Conservation (phyloP, 768 basidiomycete species). For the Boletus subcaerulescens region DNA sequence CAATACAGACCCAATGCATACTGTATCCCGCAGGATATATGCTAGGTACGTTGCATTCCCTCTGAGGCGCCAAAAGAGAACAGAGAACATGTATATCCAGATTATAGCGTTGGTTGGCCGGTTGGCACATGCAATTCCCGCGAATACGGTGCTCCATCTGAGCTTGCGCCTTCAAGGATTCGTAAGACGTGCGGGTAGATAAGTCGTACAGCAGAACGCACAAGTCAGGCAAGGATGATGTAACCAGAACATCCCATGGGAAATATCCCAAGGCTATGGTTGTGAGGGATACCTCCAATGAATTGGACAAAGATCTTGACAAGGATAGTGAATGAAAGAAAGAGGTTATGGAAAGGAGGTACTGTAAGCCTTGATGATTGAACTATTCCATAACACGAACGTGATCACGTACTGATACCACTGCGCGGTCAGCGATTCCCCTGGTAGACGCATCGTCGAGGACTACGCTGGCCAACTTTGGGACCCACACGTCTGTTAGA, state of each 20-base stretch:
- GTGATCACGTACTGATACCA: conserved; percentile 57
- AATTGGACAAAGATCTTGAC: conserved; percentile 89
- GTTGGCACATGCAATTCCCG: conserved; percentile 74
- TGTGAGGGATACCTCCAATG: conserved; percentile 84
- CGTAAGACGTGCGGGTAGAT: conserved; percentile 23
- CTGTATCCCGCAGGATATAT: conserved; percentile 38
- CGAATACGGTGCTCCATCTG: conserved; percentile 47
- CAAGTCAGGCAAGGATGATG: conserved; percentile 23
- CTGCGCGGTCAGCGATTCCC: conserved; percentile 27
- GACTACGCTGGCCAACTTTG: conserved; percentile 53
- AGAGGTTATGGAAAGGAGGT: conserved; percentile 77
- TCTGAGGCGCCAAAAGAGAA: conserved; percentile 55
- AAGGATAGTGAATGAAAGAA: conserved; percentile 85
- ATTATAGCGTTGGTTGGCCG: conserved; percentile 88
- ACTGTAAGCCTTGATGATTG: conserved; percentile 39
- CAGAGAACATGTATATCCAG: conserved; percentile 70
- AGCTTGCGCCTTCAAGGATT: conserved; percentile 33
- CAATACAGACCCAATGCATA: conserved; percentile 44
- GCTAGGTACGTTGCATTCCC: conserved; percentile 29
- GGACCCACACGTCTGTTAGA: conserved; percentile 73
- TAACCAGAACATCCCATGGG: conserved; percentile 57
- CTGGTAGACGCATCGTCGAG: conserved; percentile 52
- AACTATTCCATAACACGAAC: neutral
- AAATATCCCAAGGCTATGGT: conserved; percentile 74
- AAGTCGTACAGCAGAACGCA: conserved; percentile 3